Percentiles rank a stretch among this genome's conserved stretches.
Evolutionary conservation across 2,329 filamentous ascomycete genomes (phyloP).

Genomic region (Ustulina deusta): DNA sequence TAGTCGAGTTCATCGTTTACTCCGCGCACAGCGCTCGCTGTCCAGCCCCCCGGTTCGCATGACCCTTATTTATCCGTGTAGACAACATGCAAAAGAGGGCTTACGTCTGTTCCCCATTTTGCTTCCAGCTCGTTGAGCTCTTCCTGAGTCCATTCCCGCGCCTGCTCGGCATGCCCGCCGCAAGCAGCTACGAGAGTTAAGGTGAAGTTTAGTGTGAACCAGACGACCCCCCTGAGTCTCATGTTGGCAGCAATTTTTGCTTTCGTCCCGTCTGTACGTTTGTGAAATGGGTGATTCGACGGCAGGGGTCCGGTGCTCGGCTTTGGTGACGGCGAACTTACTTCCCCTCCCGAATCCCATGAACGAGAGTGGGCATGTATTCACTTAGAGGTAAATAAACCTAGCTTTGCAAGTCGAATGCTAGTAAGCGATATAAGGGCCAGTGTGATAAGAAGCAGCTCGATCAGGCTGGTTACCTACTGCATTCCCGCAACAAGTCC

Average conservation of each 20-base stretch:
- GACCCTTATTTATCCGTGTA: neutral
- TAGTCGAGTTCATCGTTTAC: neutral
- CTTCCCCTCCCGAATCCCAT: slow-evolving; percentile 9
- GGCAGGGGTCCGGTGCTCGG: slow-evolving; percentile 22
- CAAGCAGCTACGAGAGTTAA: slow-evolving; percentile 48
- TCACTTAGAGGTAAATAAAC: neutral
- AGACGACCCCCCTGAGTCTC: slow-evolving; percentile 44
- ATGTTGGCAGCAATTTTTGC: slow-evolving; percentile 37
- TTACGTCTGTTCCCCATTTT: slow-evolving; percentile 70
- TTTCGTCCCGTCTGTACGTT: neutral
- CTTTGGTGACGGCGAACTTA: neutral
- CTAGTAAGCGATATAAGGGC: slow-evolving; percentile 1
- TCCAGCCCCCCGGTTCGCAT: neutral
- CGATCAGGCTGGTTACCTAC: slow-evolving; percentile 7
- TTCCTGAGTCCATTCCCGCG: slow-evolving; percentile 62
- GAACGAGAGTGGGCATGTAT: neutral
- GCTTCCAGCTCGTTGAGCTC: slow-evolving; percentile 64
- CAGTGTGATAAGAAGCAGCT: slow-evolving; percentile 6
- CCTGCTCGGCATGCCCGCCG: slow-evolving; percentile 50
- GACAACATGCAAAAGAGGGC: slow-evolving; percentile 38
- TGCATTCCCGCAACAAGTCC: slow-evolving; percentile 14
- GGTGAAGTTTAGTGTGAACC: slow-evolving; percentile 46
- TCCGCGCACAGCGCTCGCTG: neutral
- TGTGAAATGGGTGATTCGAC: slow-evolving; percentile 5
- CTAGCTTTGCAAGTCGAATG: neutral